phyloP scores from a whole-genome alignment of 2,329 filamentous ascomycete genomes.

The Talaromyces sp. region DNA sequence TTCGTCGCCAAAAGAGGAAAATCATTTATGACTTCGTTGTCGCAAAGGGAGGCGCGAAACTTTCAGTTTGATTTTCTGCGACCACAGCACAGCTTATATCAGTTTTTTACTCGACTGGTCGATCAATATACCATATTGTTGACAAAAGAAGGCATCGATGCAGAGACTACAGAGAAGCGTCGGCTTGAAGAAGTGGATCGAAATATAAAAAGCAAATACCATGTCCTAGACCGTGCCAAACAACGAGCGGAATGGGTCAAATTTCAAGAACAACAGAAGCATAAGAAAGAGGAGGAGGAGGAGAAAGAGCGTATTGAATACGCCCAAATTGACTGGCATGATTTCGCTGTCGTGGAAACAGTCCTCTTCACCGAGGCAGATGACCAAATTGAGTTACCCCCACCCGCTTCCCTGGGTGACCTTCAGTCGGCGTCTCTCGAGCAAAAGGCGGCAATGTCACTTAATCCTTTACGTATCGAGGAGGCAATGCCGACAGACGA shows the following conservation, averaged over 20 bases:
- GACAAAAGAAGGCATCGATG: constrained; percentile 63
- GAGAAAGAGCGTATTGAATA: constrained; percentile 75
- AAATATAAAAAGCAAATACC: constrained; percentile 75
- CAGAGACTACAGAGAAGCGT: constrained; percentile 67
- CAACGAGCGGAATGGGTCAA: constrained; percentile 84
- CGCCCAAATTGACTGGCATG: constrained; percentile 94
- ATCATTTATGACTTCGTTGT: constrained; percentile 83
- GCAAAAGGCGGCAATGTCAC: constrained; percentile 86
- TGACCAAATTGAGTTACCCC: constrained; percentile 78
- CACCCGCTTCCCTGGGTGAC: constrained; percentile 84
- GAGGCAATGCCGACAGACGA: constrained; percentile 87
- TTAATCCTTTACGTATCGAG: constrained; percentile 80
- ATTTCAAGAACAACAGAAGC: constrained; percentile 78
- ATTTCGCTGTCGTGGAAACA: constrained; percentile 93
- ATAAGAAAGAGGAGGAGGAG: constrained; percentile 81
- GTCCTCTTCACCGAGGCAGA: constrained; percentile 88
- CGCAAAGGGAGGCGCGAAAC: constrained; percentile 83
- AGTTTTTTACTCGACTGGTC: constrained; percentile 87
- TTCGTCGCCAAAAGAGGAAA: constrained; percentile 92
- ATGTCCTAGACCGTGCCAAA: constrained; percentile 74
- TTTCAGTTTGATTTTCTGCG: constrained; percentile 95
- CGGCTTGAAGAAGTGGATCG: constrained; percentile 68
- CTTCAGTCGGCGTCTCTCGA: constrained; percentile 92
- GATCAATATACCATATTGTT: constrained; percentile 89
- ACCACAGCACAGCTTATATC: constrained; percentile 92